Evolutionary conservation across 2,329 filamentous ascomycete species (phyloP).

Genomic region (Aspergillus eucalypticola): DNA sequence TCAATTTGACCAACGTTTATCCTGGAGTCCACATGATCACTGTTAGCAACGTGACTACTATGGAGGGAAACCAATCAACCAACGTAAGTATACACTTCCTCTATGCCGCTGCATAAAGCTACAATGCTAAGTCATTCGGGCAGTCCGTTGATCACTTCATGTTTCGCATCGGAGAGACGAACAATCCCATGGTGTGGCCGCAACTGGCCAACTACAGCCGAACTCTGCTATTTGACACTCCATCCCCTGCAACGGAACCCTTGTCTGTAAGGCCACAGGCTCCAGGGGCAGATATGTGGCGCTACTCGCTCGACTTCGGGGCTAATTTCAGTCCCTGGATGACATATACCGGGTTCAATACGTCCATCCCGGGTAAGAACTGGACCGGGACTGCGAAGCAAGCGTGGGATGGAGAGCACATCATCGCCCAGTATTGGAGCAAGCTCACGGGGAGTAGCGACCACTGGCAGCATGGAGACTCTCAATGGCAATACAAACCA

Average conservation of each 20-base stretch:
- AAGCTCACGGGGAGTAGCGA: conserved; percentile 58
- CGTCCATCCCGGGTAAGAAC: conserved; percentile 46
- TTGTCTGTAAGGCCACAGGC: conserved; percentile 58
- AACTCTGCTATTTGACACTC: conserved; percentile 47
- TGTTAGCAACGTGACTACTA: conserved; percentile 53
- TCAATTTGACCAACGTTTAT: conserved; percentile 55
- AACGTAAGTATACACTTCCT: conserved; percentile 31
- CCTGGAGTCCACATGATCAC: conserved; percentile 62
- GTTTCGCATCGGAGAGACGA: conserved; percentile 56
- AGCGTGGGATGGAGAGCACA: conserved; percentile 60
- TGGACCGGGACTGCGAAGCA: conserved; percentile 61
- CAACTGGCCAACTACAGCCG: conserved; percentile 57
- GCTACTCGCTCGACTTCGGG: conserved; percentile 62
- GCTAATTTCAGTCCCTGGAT: conserved; percentile 60
- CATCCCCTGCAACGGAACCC: conserved; percentile 35
- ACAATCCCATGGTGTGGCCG: conserved; percentile 63
- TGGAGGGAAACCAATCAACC: conserved; percentile 47
- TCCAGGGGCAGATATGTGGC: conserved; percentile 61
- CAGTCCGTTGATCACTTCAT: conserved; percentile 55
- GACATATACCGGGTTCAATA: conserved; percentile 54
- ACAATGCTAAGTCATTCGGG: not conserved
- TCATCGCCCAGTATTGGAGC: conserved; percentile 64
- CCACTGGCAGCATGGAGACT: conserved; percentile 61
- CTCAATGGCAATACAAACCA: conserved; percentile 38
- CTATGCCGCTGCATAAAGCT: not conserved